Evolutionary conservation across 2,329 filamentous ascomycete species (phyloP).

Genomic region (Pseudofabraea citricarpa): DNA sequence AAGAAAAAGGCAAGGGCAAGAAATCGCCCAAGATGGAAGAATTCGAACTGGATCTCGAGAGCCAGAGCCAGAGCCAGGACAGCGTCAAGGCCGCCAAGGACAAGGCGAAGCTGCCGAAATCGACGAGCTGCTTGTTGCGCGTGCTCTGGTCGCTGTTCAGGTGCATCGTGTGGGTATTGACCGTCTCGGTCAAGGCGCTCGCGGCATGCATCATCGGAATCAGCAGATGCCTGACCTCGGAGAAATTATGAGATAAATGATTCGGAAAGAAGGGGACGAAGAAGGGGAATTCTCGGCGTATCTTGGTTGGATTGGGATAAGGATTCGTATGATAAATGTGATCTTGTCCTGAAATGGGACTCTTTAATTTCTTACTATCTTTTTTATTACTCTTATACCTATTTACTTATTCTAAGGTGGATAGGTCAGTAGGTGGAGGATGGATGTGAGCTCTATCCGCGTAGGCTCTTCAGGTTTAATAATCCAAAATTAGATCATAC

Average conservation of each 20-base stretch:
- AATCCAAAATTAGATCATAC: too few relatives aligned
- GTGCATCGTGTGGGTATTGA: conserved; percentile 52
- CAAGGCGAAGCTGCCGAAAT: conserved; percentile 40
- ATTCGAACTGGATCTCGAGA: conserved; percentile 60
- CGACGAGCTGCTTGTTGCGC: conserved; percentile 46
- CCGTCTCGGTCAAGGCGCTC: conserved; percentile 49
- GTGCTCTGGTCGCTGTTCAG: conserved; percentile 50
- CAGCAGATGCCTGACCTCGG: conserved; percentile 43
- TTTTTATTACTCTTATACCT: too few relatives aligned
- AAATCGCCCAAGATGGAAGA: conserved; percentile 43
- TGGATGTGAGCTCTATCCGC: too few relatives aligned
- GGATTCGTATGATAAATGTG: too few relatives aligned
- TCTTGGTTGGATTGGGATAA: too few relatives aligned
- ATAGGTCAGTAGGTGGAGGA: too few relatives aligned
- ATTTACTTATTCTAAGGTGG: too few relatives aligned
- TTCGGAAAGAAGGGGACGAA: too few relatives aligned
- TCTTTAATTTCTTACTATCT: too few relatives aligned
- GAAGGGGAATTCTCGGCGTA: too few relatives aligned
- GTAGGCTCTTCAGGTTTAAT: too few relatives aligned
- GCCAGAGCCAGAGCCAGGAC: conserved; percentile 57
- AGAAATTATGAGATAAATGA: conserved; percentile 36
- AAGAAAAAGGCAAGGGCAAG: conserved; percentile 25
- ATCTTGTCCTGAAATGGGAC: too few relatives aligned
- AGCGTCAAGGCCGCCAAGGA: conserved; percentile 19
- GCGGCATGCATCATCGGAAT: conserved; percentile 45